Conservation (phyloP, 2,329 filamentous ascomycete genomes). For the Aureobasidium sp. region DNA sequence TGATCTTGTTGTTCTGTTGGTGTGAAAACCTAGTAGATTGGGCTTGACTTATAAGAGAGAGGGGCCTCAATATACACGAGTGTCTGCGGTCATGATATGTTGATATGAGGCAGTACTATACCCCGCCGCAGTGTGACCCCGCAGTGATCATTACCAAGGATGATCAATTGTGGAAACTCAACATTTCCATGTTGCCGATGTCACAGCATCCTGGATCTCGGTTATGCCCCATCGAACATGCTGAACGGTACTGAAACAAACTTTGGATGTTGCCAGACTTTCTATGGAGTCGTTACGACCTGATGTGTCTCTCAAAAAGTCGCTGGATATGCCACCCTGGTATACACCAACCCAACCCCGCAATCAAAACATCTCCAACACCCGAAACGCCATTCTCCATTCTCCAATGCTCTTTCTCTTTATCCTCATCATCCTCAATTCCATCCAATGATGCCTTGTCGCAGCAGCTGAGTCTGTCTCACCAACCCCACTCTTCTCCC, state of each 20-base stretch:
- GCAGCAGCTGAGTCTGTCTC: constrained; percentile 5
- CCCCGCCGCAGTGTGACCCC: neutral
- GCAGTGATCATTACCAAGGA: neutral
- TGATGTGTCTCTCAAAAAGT: neutral
- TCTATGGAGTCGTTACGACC: too few relatives aligned
- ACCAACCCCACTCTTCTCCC: constrained; percentile 20
- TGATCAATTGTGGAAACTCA: neutral
- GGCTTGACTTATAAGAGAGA: too few relatives aligned
- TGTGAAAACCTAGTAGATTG: too few relatives aligned
- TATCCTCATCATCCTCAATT: constrained; percentile 17
- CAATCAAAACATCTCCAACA: neutral
- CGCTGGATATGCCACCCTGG: neutral
- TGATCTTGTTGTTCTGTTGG: too few relatives aligned
- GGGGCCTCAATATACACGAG: too few relatives aligned
- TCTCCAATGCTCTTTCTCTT: neutral
- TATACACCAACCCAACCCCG: neutral
- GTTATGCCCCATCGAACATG: too few relatives aligned
- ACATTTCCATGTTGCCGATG: neutral
- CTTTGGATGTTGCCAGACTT: too few relatives aligned
- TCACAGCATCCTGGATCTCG: too few relatives aligned
- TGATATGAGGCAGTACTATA: neutral
- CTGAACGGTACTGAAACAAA: too few relatives aligned
- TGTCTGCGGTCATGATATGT: too few relatives aligned
- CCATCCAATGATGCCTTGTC: constrained; percentile 21
- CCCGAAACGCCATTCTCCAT: neutral